Percentiles rank a stretch among this genome's conserved stretches.
These are phyloP conservation scores for Scleromitrula shiraiana DNA, from an alignment of 2,329 filamentous ascomycete species.

Conservation along the genomic window DNA sequence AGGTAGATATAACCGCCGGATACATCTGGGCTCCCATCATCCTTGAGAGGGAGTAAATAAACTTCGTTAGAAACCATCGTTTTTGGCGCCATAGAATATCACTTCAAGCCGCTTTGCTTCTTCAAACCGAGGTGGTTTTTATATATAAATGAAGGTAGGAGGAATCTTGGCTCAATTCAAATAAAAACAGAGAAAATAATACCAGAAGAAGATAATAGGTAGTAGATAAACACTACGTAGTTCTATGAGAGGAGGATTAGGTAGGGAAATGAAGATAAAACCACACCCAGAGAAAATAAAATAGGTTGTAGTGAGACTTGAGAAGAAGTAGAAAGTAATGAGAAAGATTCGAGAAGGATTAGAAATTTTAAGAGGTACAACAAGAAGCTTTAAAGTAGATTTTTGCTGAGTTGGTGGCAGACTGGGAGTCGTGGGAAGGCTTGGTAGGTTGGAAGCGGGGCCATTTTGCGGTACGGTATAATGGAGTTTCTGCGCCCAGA, in stretches of 20 bases:
- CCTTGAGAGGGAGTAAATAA: conserved; percentile 83
- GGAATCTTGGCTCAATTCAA: background rate
- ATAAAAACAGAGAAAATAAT: background rate
- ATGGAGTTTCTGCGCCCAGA: background rate
- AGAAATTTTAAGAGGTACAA: no score
- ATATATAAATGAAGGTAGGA: background rate
- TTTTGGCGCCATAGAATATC: conserved; percentile 48
- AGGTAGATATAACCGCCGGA: conserved; percentile 88
- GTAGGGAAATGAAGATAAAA: background rate
- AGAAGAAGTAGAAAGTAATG: no score
- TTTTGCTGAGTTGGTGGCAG: no score
- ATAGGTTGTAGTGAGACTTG: no score
- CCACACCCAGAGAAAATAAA: no score
- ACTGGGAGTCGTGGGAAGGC: conserved; percentile 2
- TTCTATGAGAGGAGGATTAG: no score
- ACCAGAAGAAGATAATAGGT: no score
- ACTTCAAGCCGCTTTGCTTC: no score
- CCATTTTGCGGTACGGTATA: background rate
- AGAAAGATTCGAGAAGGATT: no score
- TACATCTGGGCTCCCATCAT: conserved; percentile 86
- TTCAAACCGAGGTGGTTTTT: background rate
- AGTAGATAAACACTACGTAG: no score
- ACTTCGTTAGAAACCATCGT: conserved; percentile 63
- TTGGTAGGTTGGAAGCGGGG: conserved; percentile 9
- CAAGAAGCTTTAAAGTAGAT: no score